Base-by-base conservation (phyloP, 495 filamentous ascomycete genomes). In the Lindgomyces ingoldianus region DNA sequence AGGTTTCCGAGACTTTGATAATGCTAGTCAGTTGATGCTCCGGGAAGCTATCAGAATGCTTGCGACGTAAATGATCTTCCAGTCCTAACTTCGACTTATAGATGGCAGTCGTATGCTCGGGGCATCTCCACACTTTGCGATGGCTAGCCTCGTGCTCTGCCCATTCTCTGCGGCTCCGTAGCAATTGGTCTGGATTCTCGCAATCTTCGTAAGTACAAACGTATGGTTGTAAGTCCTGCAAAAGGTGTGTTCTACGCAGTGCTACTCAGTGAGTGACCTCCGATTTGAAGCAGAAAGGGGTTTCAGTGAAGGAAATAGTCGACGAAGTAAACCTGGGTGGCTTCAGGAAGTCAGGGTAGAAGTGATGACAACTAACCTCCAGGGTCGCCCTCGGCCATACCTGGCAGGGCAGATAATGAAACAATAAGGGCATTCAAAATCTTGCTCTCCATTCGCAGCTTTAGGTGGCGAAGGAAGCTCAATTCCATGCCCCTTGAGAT, bases 391-490 rank as follows among this genome's bases (percentile, higher is more conserved):
- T 57, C 49, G 62, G 1, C 68, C 63, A 57, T 70, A 70, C 25
- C 68, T 16, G n/a, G 63, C 57, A 4, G 68, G 68, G 29, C 68
- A 70, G 9, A 70, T 70, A 18, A 70, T 67, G 42, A 50, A 70
- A 39, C 68, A 70, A 39, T 67, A 70, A 4, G 68, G 68, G 25
- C 68, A 70, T 48, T 70, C 68, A 41, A 70, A 70, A 29, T 70
- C 68, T 42, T 62, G 62, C 9, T 70, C 68, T 19, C 59, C 52
- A 54, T 59, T 55, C 25, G 68, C 62, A 42, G 52, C 42, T 55
- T 64, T 66, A 19, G 68, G 68, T 16, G 68, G 68, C n/a, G 58
- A 25, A 1, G 68, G 68, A 18, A 70, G 45, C 4, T 66, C 63
- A 44, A 70, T 65, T 2, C 60, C 57, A 24, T 36, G 29, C 1